A percentile compares a stretch with the other conserved stretches of the same genome.
Evolutionary conservation across 768 basidiomycete species (phyloP).

Genomic region (Cytidiella melzeri): DNA sequence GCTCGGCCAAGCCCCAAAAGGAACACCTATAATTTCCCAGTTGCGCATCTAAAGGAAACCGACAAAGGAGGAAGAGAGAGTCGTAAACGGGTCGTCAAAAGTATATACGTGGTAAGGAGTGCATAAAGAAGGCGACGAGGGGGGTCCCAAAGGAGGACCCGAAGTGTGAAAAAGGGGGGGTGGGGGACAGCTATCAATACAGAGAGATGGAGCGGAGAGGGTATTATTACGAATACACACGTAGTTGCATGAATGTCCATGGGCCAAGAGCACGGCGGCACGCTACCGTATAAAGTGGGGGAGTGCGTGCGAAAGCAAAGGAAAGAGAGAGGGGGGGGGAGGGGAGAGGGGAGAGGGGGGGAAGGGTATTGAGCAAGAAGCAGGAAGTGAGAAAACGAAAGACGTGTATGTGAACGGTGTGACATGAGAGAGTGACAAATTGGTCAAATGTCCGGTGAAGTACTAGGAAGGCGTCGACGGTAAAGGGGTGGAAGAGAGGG

Average conservation of each 20-base stretch:
- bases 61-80: not conserved
- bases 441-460: not conserved
- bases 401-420: not conserved
- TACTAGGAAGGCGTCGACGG: not conserved
- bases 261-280: not conserved
- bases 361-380: not conserved
- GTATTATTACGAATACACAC: conserved; percentile 6
- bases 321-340: not conserved
- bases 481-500: not conserved
- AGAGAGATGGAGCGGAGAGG: conserved; percentile 11
- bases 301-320: not conserved
- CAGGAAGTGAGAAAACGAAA: not conserved
- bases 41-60: not conserved
- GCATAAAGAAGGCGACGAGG: not conserved
- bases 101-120: not conserved
- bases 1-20: too few species aligned
- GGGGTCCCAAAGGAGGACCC: not conserved
- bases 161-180: not conserved
- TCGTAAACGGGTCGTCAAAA: too few species aligned
- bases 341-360: not conserved
- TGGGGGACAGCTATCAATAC: conserved; percentile 5
- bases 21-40: too few species aligned
- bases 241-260: conserved; percentile 11
- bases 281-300: not conserved
- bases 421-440: not conserved